These are phyloP conservation scores for Fusarium algeriense DNA, from an alignment of 2,329 filamentous ascomycete genomes.

Conservation along the genomic window DNA sequence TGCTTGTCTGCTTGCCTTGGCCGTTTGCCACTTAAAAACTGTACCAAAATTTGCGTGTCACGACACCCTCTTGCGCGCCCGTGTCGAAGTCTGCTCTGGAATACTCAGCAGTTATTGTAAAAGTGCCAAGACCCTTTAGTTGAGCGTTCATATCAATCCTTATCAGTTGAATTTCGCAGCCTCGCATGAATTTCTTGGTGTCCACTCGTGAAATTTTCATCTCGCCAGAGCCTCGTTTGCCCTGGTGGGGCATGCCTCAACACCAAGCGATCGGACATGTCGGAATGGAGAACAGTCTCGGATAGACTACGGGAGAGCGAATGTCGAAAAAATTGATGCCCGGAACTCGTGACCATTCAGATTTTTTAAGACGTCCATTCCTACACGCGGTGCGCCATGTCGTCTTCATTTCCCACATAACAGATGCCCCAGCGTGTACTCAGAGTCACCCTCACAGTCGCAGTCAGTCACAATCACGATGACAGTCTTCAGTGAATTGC, in stretches of 20 bases:
- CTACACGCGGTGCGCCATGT: too few relatives aligned
- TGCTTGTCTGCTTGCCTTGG: background rate
- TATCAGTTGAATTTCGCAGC: slow-evolving; percentile 35
- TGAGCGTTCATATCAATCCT: background rate
- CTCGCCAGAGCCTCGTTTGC: slow-evolving; percentile 46
- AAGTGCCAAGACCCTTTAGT: background rate
- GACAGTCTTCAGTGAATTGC: slow-evolving; percentile 36
- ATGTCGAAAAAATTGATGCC: too few relatives aligned
- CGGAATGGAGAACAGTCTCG: background rate
- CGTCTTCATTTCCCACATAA: background rate
- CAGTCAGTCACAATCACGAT: background rate
- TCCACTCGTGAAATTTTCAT: slow-evolving; percentile 27
- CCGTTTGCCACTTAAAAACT: slow-evolving; percentile 1
- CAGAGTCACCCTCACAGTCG: background rate
- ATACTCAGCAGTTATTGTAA: background rate
- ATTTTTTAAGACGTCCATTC: background rate
- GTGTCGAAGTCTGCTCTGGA: background rate
- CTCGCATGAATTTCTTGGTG: slow-evolving; percentile 43
- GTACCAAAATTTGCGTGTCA: background rate
- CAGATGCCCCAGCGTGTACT: background rate
- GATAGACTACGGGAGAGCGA: background rate
- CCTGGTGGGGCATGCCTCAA: slow-evolving; percentile 35
- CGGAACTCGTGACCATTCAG: too few relatives aligned
- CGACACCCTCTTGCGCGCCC: background rate
- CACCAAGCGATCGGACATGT: background rate